Conservation (phyloP, 768 basidiomycete genomes). For the Fomitopsis pulvina region DNA sequence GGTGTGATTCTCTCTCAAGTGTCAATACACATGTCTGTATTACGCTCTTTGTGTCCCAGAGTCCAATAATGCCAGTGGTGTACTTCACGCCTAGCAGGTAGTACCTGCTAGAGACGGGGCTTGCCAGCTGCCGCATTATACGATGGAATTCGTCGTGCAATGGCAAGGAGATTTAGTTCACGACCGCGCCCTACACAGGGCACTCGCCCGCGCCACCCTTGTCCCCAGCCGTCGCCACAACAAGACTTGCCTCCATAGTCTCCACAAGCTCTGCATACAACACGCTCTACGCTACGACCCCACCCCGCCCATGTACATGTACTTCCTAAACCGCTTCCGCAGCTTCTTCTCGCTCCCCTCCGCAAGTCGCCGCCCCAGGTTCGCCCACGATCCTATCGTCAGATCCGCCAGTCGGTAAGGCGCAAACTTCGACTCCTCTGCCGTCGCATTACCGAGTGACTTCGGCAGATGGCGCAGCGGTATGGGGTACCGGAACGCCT, state of each 20-base stretch:
- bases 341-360: slow-evolving; percentile 44
- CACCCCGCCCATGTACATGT: slow-evolving; percentile 61
- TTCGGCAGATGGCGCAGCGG: slow-evolving; percentile 50
- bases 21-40: too few species aligned
- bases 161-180: too few species aligned
- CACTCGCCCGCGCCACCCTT: not conserved
- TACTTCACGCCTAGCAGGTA: too few species aligned
- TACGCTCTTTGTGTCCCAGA: too few species aligned
- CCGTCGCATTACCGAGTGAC: slow-evolving; percentile 34
- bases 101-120: too few species aligned
- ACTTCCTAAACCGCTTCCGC: slow-evolving; percentile 56
- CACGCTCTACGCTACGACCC: slow-evolving; percentile 10
- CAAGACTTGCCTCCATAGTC: not conserved
- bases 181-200: not conserved
- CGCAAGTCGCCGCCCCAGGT: slow-evolving; percentile 56
- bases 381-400: slow-evolving; percentile 71
- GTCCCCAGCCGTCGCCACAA: slow-evolving; percentile 7
- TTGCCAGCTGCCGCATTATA: too few species aligned
- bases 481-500: slow-evolving; percentile 40
- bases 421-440: slow-evolving; percentile 44
- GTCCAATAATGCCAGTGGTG: too few species aligned
- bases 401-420: slow-evolving; percentile 74
- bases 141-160: too few species aligned
- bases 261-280: slow-evolving; percentile 2
- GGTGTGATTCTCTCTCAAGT: too few species aligned